Conservation (phyloP, 2,329 filamentous ascomycete species). For the Bipolaris bicolor region DNA sequence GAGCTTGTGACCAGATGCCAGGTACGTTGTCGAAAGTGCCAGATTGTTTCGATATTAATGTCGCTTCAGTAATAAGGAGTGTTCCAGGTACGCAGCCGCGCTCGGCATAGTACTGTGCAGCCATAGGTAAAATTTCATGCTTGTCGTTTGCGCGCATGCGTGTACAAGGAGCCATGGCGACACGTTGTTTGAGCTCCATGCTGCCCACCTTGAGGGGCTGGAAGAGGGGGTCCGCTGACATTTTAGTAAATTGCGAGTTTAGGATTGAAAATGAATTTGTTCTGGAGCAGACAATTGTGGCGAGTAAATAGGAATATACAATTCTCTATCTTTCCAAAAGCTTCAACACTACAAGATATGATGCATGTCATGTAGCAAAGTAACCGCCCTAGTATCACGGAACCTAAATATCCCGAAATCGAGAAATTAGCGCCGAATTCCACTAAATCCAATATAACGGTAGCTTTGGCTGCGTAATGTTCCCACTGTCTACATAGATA, state of each 20-base stretch:
- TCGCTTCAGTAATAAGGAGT: conserved; percentile 65
- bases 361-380: no score
- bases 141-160: conserved; percentile 55
- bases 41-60: conserved; percentile 56
- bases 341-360: no score
- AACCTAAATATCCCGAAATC: no score
- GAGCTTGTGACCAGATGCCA: conserved; percentile 59
- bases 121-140: conserved; percentile 53
- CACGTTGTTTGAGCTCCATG: conserved; percentile 42
- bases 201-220: conserved; percentile 45
- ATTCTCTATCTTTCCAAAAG: not conserved
- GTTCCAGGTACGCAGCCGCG: conserved; percentile 60
- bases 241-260: conserved; percentile 14
- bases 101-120: conserved; percentile 61
- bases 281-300: no score
- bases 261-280: not conserved
- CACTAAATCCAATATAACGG: no score
- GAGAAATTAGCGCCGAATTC: no score
- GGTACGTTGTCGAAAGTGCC: conserved; percentile 61
- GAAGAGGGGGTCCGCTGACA: conserved; percentile 42
- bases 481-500: no score
- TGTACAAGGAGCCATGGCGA: conserved; percentile 47
- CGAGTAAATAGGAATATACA: not conserved
- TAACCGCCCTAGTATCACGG: no score
- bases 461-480: no score